Evolutionary conservation across 1,284 basidiomycete species (phyloP).

Genomic region (Puccinia polysora): DNA sequence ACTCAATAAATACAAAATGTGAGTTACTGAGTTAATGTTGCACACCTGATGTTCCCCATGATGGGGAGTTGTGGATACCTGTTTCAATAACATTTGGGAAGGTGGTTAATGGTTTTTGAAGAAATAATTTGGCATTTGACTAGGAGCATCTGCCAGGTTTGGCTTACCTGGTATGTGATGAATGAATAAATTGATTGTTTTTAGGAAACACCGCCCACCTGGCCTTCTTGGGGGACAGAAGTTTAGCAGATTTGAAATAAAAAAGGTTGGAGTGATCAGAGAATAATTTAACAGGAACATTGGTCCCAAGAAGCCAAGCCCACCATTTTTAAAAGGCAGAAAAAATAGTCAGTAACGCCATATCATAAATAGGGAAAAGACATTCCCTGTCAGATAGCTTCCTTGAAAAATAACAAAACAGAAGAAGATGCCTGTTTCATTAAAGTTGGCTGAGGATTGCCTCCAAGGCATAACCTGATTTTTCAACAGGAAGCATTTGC

Average conservation of each 20-base stretch:
- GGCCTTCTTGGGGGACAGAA: slow-evolving; percentile 18
- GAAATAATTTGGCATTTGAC: not conserved
- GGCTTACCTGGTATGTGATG: not conserved
- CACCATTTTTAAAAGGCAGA: slow-evolving; percentile 22
- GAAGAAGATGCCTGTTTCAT: not conserved
- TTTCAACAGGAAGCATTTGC: slow-evolving; percentile 2
- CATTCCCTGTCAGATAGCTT: slow-evolving; percentile 1
- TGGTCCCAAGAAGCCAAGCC: slow-evolving; percentile 22
- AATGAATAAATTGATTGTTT: slow-evolving; percentile 8
- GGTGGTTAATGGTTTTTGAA: not conserved
- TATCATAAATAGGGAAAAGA: slow-evolving; percentile 2
- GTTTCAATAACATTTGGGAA: too few species aligned
- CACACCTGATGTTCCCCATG: not conserved
- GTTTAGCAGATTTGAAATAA: slow-evolving; percentile 9
- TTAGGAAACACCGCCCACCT: not conserved
- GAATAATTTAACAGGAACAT: not conserved
- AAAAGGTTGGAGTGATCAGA: slow-evolving; percentile 33
- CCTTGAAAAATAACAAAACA: slow-evolving; percentile 13
- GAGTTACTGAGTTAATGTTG: not conserved
- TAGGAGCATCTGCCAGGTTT: slow-evolving; percentile 8
- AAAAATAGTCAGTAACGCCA: slow-evolving; percentile 16
- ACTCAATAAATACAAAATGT: not conserved
- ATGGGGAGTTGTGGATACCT: not conserved
- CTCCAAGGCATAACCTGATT: slow-evolving; percentile 18
- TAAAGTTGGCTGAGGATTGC: slow-evolving; percentile 13